These are phyloP conservation scores for Silene coronaria DNA, from an alignment of 179 eudicot species.

Conservation along the genomic window DNA sequence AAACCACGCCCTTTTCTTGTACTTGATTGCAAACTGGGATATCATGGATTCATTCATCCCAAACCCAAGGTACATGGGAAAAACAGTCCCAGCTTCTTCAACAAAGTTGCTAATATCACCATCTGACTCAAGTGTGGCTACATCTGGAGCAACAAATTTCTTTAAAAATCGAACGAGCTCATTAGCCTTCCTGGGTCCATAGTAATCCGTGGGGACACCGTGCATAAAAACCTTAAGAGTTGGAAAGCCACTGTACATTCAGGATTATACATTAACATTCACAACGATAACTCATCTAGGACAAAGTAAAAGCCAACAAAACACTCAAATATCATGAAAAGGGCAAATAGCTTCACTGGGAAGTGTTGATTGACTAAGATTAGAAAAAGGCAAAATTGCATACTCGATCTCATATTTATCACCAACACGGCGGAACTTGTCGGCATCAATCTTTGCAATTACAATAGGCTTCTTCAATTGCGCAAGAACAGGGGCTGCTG, in stretches of 20 bases:
- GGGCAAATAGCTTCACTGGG: no score
- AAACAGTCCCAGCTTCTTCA: constrained; percentile 55
- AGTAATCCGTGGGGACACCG: constrained; percentile 81
- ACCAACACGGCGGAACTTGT: constrained; percentile 65
- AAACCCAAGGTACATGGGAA: constrained; percentile 81
- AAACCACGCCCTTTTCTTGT: constrained; percentile 95
- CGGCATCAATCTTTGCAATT: constrained; percentile 84
- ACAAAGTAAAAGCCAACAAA: background rate
- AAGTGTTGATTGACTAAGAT: background rate
- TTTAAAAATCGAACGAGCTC: constrained; percentile 57
- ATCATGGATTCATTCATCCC: constrained; percentile 73
- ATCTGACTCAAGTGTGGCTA: constrained; percentile 66
- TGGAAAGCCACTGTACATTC: constrained; percentile 75
- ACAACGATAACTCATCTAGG: background rate
- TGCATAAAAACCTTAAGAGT: constrained; percentile 74
- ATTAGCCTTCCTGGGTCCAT: constrained; percentile 77
- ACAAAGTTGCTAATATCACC: constrained; percentile 54
- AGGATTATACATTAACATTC: background rate
- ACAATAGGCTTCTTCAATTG: constrained; percentile 62
- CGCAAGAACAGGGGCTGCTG: constrained; percentile 80
- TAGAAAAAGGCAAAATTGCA: constrained; percentile 27
- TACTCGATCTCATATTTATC: constrained; percentile 82
- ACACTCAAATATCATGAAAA: background rate
- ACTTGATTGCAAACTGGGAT: constrained; percentile 52
- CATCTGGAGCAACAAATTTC: constrained; percentile 87